Conservation (phyloP, 2,329 filamentous ascomycete species). For the Trematosphaeria pertusa region DNA sequence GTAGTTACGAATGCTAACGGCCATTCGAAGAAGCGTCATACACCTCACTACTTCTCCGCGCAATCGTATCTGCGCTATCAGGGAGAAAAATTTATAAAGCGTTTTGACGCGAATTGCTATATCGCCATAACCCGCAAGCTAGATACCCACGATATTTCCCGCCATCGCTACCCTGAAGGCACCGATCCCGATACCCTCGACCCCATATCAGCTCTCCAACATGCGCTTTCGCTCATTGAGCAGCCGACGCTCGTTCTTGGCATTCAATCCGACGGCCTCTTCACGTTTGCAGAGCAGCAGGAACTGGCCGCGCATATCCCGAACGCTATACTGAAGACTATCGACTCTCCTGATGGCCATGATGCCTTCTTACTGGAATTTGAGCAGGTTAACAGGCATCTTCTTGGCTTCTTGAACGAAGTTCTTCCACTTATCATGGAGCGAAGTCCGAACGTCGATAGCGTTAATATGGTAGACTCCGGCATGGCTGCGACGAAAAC, state of each 20-base stretch:
- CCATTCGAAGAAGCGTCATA: constrained; percentile 43
- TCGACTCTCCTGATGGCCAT: constrained; percentile 93
- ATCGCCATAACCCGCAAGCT: constrained; percentile 98
- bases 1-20: constrained; percentile 14
- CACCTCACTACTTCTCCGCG: constrained; percentile 89
- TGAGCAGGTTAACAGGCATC: constrained; percentile 91
- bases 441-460: constrained; percentile 53
- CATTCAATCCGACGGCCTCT: constrained; percentile 94
- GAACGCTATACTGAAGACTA: constrained; percentile 78
- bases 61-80: constrained; percentile 98
- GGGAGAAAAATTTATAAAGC: constrained; percentile 92
- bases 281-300: constrained; percentile 96
- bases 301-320: constrained; percentile 85
- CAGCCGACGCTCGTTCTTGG: constrained; percentile 92
- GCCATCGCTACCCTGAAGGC: constrained; percentile 65
- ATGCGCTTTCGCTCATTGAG: constrained; percentile 80
- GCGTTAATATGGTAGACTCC: constrained; percentile 38
- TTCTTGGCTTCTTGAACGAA: constrained; percentile 82
- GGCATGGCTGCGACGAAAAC: constrained; percentile 74
- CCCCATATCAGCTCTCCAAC: constrained; percentile 62
- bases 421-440: constrained; percentile 88
- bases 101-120: constrained; percentile 98
- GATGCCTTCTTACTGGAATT: constrained; percentile 97
- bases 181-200: constrained; percentile 48
- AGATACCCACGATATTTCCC: constrained; percentile 93